Conservation (phyloP, 345 rosid species). For the Rhizophora apiculata region DNA sequence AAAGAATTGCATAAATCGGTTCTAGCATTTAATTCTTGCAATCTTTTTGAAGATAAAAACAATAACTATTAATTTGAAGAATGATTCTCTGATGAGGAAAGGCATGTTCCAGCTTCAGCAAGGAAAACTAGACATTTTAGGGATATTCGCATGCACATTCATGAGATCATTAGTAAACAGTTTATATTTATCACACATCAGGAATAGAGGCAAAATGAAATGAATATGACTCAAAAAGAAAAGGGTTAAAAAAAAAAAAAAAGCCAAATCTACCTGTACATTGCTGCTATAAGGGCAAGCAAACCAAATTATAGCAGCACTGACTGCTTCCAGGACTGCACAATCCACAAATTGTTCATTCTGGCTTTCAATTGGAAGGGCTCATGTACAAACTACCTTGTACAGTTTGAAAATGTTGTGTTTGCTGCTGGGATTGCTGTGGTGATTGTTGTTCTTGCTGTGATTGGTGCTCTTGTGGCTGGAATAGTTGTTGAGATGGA, state of each 20-base stretch:
- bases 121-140: too few relatives aligned
- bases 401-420: conserved; percentile 55
- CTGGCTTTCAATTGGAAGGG: conserved; percentile 62
- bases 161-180: not conserved
- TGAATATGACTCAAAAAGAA: not conserved
- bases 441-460: conserved; percentile 34
- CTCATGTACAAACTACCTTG: conserved; percentile 56
- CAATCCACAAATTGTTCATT: conserved; percentile 46
- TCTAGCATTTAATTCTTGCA: too few relatives aligned
- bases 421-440: conserved; percentile 58
- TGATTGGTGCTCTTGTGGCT: conserved; percentile 45
- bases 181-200: not conserved
- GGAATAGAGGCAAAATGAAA: not conserved
- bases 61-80: not conserved
- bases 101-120: too few relatives aligned
- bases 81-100: too few relatives aligned
- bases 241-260: not conserved
- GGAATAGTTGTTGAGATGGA: conserved; percentile 47
- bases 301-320: conserved; percentile 45
- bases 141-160: too few relatives aligned
- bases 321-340: conserved; percentile 44
- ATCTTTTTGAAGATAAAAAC: too few relatives aligned
- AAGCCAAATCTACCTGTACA: conserved; percentile 62
- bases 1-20: too few relatives aligned
- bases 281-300: conserved; percentile 56